Conservation (phyloP, 2,329 filamentous ascomycete species). For the Diaporthe velutina region DNA sequence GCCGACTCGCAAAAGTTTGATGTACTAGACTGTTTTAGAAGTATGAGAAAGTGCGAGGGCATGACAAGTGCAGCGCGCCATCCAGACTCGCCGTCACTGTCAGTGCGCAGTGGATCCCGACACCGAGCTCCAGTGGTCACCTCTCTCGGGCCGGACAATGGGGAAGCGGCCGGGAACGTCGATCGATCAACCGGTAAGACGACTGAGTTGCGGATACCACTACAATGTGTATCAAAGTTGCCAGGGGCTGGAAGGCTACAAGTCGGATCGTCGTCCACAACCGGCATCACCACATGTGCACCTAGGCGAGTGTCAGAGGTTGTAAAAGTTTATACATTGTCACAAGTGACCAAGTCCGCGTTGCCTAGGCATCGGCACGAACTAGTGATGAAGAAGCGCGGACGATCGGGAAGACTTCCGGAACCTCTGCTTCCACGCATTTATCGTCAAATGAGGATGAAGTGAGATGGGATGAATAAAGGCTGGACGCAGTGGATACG, state of each 20-base stretch:
- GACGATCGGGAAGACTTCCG: constrained; percentile 11
- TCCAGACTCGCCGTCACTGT: not conserved
- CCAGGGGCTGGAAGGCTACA: not conserved
- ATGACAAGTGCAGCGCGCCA: not conserved
- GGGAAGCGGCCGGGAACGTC: not conserved
- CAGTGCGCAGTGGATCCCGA: not conserved
- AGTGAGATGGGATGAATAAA: not conserved
- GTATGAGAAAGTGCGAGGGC: not conserved
- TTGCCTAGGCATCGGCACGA: not conserved
- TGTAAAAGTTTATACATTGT: not conserved
- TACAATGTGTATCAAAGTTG: not conserved
- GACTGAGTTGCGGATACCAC: not conserved
- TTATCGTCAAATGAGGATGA: not conserved
- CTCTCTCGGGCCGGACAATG: not conserved
- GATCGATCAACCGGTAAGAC: not conserved
- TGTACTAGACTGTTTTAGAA: too few species aligned
- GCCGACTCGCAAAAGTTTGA: too few species aligned
- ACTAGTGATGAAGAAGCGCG: not conserved
- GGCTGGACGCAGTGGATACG: not conserved
- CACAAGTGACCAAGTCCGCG: not conserved
- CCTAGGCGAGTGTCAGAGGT: not conserved
- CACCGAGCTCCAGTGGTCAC: not conserved
- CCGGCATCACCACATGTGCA: not conserved
- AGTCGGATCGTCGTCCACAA: not conserved
- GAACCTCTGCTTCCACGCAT: not conserved